phyloP scores from a whole-genome alignment of 2,329 filamentous ascomycete genomes.

The Neonectria sp. region DNA sequence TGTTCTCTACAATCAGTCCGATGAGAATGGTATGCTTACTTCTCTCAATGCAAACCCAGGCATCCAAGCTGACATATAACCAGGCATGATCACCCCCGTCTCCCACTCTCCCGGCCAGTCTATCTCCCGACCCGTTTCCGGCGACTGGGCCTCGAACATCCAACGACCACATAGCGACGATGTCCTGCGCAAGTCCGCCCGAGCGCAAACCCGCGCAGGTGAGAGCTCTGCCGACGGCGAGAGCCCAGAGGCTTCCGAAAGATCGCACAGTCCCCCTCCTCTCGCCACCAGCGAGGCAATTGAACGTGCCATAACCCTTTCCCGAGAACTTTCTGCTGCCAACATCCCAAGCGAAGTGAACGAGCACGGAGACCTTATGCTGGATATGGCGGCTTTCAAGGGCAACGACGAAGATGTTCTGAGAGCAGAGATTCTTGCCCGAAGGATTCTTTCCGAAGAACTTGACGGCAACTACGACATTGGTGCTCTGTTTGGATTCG shows the following conservation, averaged over 20 bases:
- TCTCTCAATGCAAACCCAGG: background rate
- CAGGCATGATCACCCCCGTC: slow-evolving; percentile 66
- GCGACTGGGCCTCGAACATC: slow-evolving; percentile 65
- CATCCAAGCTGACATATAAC: slow-evolving; percentile 18
- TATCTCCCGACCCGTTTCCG: slow-evolving; percentile 62
- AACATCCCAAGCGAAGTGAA: slow-evolving; percentile 97
- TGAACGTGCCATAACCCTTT: slow-evolving; percentile 86
- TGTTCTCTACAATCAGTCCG: slow-evolving; percentile 53
- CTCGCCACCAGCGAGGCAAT: slow-evolving; percentile 82
- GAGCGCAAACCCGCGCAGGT: slow-evolving; percentile 53
- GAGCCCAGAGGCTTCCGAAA: slow-evolving; percentile 60
- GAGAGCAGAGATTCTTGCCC: slow-evolving; percentile 91
- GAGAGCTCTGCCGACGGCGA: slow-evolving; percentile 57
- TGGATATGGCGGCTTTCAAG: slow-evolving; percentile 98
- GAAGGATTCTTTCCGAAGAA: slow-evolving; percentile 93
- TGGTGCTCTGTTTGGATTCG: slow-evolving; percentile 92
- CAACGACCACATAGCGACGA: slow-evolving; percentile 69
- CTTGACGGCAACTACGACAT: slow-evolving; percentile 97
- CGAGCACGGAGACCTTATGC: slow-evolving; percentile 93
- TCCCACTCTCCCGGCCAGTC: slow-evolving; percentile 68
- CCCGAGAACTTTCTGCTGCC: slow-evolving; percentile 87
- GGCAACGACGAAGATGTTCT: slow-evolving; percentile 93
- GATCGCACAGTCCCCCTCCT: slow-evolving; percentile 84
- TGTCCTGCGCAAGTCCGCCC: slow-evolving; percentile 64
- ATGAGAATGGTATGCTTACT: slow-evolving; percentile 50